Percentiles rank a stretch among this genome's conserved stretches.
Evolutionary conservation across 2,329 filamentous ascomycete species (phyloP).

Genomic region (Aspergillus tamarii): DNA sequence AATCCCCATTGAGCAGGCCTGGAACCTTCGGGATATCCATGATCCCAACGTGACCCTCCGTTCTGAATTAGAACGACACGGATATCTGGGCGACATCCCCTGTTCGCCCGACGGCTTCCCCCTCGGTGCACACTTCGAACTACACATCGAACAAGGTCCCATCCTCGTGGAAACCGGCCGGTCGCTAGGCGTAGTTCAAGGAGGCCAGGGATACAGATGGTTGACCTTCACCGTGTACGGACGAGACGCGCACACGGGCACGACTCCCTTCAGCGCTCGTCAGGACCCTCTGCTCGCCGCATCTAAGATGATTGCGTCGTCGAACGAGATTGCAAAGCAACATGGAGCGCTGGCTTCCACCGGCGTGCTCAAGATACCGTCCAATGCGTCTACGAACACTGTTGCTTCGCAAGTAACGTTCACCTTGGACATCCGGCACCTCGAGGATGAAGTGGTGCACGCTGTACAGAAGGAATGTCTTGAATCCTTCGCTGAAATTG

Average conservation of each 20-base stretch:
- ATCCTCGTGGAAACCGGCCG: slow-evolving; percentile 64
- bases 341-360: slow-evolving; percentile 65
- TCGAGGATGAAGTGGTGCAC: slow-evolving; percentile 57
- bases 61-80: slow-evolving; percentile 67
- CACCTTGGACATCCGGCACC: slow-evolving; percentile 66
- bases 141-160: slow-evolving; percentile 80
- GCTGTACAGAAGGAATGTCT: slow-evolving; percentile 59
- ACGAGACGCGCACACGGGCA: slow-evolving; percentile 70
- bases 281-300: slow-evolving; percentile 68
- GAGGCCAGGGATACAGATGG: slow-evolving; percentile 73
- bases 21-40: slow-evolving; percentile 61
- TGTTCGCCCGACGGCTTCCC: slow-evolving; percentile 60
- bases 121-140: slow-evolving; percentile 75
- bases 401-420: slow-evolving; percentile 67
- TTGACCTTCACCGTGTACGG: slow-evolving; percentile 66
- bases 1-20: slow-evolving; percentile 63
- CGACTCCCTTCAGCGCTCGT: slow-evolving; percentile 64
- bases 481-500: slow-evolving; percentile 59
- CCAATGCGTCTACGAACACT: slow-evolving; percentile 67
- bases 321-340: slow-evolving; percentile 61
- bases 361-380: slow-evolving; percentile 64
- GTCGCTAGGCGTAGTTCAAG: slow-evolving; percentile 67
- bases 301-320: slow-evolving; percentile 65
- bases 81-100: slow-evolving; percentile 63
- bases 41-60: slow-evolving; percentile 60